Evolutionary conservation across 176 grass and related monocot genomes (phyloP).

Genomic region (Carex pumila): DNA sequence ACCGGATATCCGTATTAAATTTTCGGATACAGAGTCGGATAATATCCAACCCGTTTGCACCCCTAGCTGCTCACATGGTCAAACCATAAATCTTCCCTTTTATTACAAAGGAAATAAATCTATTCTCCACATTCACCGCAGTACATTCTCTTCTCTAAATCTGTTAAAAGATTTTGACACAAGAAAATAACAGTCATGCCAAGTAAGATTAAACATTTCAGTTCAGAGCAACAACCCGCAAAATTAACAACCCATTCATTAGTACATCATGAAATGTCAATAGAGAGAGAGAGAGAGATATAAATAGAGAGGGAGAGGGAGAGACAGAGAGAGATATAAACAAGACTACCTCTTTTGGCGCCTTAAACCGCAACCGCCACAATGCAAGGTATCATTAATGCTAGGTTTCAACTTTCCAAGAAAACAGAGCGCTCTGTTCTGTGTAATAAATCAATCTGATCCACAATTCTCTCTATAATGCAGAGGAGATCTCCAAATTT

Average conservation of each 20-base stretch:
- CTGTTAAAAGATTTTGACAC: background rate
- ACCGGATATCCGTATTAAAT: too few species aligned
- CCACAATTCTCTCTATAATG: constrained; percentile 3
- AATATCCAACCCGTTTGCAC: too few species aligned
- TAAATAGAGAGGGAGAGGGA: background rate
- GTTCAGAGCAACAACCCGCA: background rate
- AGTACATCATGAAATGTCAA: background rate
- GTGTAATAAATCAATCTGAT: background rate
- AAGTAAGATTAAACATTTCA: background rate
- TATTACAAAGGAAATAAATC: background rate
- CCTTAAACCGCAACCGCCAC: background rate
- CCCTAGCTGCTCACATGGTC: background rate
- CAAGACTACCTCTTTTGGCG: background rate
- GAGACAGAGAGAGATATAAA: background rate
- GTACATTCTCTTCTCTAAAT: background rate
- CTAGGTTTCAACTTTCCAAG: background rate
- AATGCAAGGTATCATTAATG: constrained; percentile 7
- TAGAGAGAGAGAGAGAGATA: background rate
- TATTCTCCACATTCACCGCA: background rate
- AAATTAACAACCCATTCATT: background rate
- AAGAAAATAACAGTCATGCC: background rate
- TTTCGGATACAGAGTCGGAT: too few species aligned
- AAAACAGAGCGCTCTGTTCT: background rate
- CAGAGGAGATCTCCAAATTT: background rate
- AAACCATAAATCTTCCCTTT: background rate